phyloP scores from a whole-genome alignment of 306 rosid genomes.

The Arachis stenosperma region DNA sequence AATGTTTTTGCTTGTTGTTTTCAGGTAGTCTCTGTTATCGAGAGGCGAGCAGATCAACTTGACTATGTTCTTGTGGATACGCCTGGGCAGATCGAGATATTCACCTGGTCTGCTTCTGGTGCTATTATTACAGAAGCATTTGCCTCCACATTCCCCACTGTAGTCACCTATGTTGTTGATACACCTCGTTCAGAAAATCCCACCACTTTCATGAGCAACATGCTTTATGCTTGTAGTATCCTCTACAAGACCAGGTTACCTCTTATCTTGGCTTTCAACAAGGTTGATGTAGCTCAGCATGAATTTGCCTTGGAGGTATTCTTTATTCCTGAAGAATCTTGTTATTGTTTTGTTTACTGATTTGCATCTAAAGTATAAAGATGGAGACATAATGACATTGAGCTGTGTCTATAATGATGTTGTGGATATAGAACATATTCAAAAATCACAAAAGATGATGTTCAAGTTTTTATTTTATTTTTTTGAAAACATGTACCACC shows the following conservation, averaged over 20 bases:
- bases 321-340: constrained; percentile 27
- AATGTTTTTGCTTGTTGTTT: constrained; percentile 31
- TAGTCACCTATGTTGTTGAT: constrained; percentile 78
- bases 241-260: constrained; percentile 93
- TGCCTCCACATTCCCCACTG: constrained; percentile 98
- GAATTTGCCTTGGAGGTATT: constrained; percentile 92
- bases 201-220: constrained; percentile 94
- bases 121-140: constrained; percentile 96
- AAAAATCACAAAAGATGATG: not conserved
- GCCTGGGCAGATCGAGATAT: constrained; percentile 97
- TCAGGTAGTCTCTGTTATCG: constrained; percentile 83
- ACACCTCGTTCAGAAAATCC: constrained; percentile 89
- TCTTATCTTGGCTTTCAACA: constrained; percentile 86
- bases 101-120: constrained; percentile 98
- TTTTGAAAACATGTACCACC: no score
- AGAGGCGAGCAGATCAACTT: constrained; percentile 84
- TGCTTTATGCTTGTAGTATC: constrained; percentile 92
- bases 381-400: constrained; percentile 7
- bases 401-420: constrained; percentile 9
- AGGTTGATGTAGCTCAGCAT: constrained; percentile 79
- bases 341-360: not conserved
- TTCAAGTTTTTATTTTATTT: no score
- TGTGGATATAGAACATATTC: constrained; percentile 12
- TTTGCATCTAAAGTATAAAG: not conserved
- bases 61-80: constrained; percentile 96